A percentile compares a stretch with the other conserved stretches of the same genome.
phyloP scores from a whole-genome alignment of 2,329 filamentous ascomycete genomes.

The Aspergillus oerlinghausenensis region DNA sequence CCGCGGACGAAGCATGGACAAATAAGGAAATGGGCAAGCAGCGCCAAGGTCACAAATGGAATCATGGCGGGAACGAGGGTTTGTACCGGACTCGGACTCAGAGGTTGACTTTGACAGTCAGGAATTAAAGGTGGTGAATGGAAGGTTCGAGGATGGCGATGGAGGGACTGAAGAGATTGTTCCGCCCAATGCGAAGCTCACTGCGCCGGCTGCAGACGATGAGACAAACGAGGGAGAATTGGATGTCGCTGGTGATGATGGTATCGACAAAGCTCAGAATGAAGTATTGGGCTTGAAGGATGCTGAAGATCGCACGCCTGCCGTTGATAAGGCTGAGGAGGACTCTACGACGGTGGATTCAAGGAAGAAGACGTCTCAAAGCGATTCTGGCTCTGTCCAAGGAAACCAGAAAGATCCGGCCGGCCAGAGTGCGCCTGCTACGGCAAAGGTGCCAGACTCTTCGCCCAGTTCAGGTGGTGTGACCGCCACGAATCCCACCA shows the following conservation, averaged over 20 bases:
- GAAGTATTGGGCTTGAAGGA: neutral
- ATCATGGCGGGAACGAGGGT: slow-evolving; percentile 49
- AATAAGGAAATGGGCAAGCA: slow-evolving; percentile 34
- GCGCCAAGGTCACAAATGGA: slow-evolving; percentile 37
- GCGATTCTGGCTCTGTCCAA: neutral
- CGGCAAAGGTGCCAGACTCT: neutral
- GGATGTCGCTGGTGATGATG: neutral
- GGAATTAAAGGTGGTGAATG: slow-evolving; percentile 14
- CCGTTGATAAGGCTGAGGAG: neutral
- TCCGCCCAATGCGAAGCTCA: too few relatives aligned
- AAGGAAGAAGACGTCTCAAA: neutral
- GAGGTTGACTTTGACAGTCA: slow-evolving; percentile 40
- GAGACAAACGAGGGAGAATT: neutral
- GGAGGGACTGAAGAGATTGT: slow-evolving; percentile 5
- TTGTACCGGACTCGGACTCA: slow-evolving; percentile 49
- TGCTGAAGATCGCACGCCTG: neutral
- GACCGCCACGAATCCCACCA: slow-evolving; percentile 1
- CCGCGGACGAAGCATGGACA: slow-evolving; percentile 18
- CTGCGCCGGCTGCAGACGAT: neutral
- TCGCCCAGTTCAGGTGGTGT: slow-evolving; percentile 2
- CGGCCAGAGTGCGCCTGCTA: neutral
- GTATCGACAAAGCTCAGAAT: neutral
- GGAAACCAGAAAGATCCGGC: neutral
- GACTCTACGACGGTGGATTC: neutral
- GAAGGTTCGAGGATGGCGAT: slow-evolving; percentile 7